Base-by-base conservation (phyloP, 495 filamentous ascomycete species). In the Penicillium goetzii region DNA sequence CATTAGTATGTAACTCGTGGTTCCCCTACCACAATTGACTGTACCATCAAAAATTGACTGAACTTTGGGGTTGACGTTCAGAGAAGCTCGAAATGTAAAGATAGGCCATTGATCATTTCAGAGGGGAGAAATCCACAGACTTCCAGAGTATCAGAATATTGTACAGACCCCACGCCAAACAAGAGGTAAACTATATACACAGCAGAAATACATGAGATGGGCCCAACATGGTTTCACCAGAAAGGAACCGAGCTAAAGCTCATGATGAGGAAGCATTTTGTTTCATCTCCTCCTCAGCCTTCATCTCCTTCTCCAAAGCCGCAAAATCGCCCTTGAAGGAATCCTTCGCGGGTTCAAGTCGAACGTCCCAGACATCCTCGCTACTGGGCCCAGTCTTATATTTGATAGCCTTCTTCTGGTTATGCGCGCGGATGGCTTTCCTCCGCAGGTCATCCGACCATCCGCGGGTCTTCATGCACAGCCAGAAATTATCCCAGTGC, bases 401-500 rank as follows among this genome's bases (percentile, higher is more conserved):
- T 76, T 91, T 91, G 68, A 78, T 82, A 56, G 86, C 87, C 77
- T 90, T 91, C 76, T 88, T 83, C 59, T 82, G 81, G 74, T 96
- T 92, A 74, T 89, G 85, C 43, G 86, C 89, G 62, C 81, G 77
- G 55, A 99, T 85, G 62, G 81, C 83, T 58, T 78, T 81, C 64
- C 80, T 83, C 65, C 81, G 81, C 66, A 81, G 65, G 36, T 82
- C 74, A 1, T 82, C 78, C 5, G 75, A 45, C 65, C 67, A 74
- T 43, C 72, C 83, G 66, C 77, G 67, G n/a, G 87, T 88, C 59
- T 90, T 88, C 92, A 99, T 96, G 81, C 95, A 99, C 77, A 97
- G 90, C 87, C 94, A 92, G 79, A 95, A 97, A 73, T 94, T 89
- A 66, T 87, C 82, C 91, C 92, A 96, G 49, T 90, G 88, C 66